A percentile compares a stretch with the other conserved stretches of the same genome.
These are phyloP conservation scores for Stagonosporopsis tanaceti DNA, from an alignment of 2,329 filamentous ascomycete species.

Conservation along the genomic window DNA sequence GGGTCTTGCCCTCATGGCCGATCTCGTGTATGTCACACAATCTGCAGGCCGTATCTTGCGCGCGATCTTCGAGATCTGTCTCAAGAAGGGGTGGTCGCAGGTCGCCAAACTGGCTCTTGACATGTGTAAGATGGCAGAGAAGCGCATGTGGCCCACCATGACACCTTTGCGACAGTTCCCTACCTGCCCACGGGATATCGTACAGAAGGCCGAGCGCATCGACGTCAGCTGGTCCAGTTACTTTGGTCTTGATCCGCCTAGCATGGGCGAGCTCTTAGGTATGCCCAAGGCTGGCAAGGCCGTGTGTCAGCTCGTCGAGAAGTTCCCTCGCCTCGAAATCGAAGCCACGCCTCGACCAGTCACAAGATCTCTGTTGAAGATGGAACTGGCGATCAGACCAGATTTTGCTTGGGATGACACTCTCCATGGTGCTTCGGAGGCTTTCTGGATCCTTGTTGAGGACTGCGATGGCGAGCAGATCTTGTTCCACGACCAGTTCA, in stretches of 20 bases:
- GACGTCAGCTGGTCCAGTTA: slow-evolving; percentile 94
- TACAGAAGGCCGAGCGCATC: slow-evolving; percentile 92
- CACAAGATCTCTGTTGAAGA: slow-evolving; percentile 88
- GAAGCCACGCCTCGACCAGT: slow-evolving; percentile 94
- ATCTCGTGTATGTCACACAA: slow-evolving; percentile 98
- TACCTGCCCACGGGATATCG: slow-evolving; percentile 80
- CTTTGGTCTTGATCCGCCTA: slow-evolving; percentile 93
- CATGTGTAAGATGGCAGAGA: slow-evolving; percentile 98
- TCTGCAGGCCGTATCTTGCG: slow-evolving; percentile 95
- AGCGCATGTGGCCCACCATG: slow-evolving; percentile 99
- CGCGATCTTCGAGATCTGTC: slow-evolving; percentile 94
- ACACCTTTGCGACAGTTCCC: slow-evolving; percentile 88
- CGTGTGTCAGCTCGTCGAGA: slow-evolving; percentile 85
- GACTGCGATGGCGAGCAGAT: slow-evolving; percentile 98
- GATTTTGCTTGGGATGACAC: slow-evolving; percentile 96
- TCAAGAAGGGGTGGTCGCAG: slow-evolving; percentile 95
- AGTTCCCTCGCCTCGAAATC: slow-evolving; percentile 91
- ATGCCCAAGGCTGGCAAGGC: slow-evolving; percentile 86
- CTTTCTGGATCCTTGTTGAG: slow-evolving; percentile 96
- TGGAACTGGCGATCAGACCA: slow-evolving; percentile 90
- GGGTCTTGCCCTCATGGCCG: slow-evolving; percentile 93
- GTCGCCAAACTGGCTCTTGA: slow-evolving; percentile 93
- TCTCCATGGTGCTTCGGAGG: slow-evolving; percentile 86
- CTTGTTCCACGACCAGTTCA: slow-evolving; percentile 91
- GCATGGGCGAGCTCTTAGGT: slow-evolving; percentile 93